phyloP scores from a whole-genome alignment of 208 protist genomes.

The Leishmania guyanensis region DNA sequence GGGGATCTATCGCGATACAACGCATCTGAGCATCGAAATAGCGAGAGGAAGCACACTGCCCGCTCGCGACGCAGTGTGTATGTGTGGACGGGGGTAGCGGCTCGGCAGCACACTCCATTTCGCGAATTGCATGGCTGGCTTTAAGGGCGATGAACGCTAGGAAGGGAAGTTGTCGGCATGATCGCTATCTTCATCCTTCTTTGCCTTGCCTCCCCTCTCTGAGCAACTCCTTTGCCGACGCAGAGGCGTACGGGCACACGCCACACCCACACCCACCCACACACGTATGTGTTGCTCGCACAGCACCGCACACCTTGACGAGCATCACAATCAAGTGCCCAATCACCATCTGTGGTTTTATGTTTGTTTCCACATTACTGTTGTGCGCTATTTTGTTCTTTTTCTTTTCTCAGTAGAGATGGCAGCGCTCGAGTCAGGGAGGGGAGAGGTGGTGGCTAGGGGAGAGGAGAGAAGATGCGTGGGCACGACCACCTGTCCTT shows the following conservation, averaged over 20 bases:
- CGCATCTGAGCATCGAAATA: neutral
- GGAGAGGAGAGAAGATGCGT: neutral
- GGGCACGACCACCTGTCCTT: neutral
- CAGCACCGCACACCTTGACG: neutral
- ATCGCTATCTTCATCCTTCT: neutral
- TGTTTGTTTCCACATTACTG: neutral
- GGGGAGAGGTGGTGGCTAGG: neutral
- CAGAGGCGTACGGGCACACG: neutral
- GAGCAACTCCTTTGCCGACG: neutral
- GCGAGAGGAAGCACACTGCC: slow-evolving; percentile 3
- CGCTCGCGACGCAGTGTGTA: neutral
- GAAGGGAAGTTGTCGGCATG: neutral
- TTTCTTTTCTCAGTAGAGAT: slow-evolving; percentile 12
- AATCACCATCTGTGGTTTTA: neutral
- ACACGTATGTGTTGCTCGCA: neutral
- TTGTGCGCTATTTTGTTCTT: no score
- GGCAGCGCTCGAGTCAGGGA: neutral
- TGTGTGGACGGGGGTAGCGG: neutral
- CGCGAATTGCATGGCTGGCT: neutral
- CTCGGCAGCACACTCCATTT: neutral
- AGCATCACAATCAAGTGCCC: neutral
- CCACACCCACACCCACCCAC: neutral
- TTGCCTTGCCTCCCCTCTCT: neutral
- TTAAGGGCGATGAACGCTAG: neutral
- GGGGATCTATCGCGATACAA: neutral